Base-by-base conservation (phyloP, 2,329 filamentous ascomycete species). In the Lecanosticta acicola region DNA sequence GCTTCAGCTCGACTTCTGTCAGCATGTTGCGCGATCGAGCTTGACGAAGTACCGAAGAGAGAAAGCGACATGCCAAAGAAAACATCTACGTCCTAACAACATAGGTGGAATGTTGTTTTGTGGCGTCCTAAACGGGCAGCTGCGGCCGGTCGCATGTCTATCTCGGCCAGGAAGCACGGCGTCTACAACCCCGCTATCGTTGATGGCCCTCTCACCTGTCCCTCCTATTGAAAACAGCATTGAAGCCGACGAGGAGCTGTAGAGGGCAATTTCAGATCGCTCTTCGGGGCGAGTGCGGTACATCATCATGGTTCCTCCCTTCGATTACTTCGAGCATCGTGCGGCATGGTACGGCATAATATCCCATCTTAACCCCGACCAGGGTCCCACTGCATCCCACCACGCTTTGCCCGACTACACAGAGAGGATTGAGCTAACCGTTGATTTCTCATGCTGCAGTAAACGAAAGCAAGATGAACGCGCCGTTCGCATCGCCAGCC, bases 391-490 rank as follows among this genome's bases (percentile, higher is more conserved):
- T 5, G 18, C 35, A 37, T 37, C 35, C 17, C 35, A 47, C 51
- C 51, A 46, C 51, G 49, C 45, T 14, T 29, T 29, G 5, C 7
- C 24, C 24, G 24, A 29, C 5, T n/a, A 29, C 24, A 29, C 24
- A 29, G 5, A 29, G 7, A 29, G 11, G 7, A 29, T 29, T 29
- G 5, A 7, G 11, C 7, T 11, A 29, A 11, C 11, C 7, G 24
- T 45, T 50, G 38, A 52, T 29, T 11, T 11, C 11, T 29, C 24
- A 11, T 33, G 19, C 9, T 20, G 40, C 60, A 95, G 88, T 71
- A 75, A 80, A 58, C 77, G 80, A 66, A 96, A 96, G 72, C 85
- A 93, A 69, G 69, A 80, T 50, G 81, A 94, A 66, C 83, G 91
- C 33, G 71, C 75, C 13, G 70, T 76, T 40, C 81, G 85, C 42